Base-by-base conservation (phyloP, 2,329 filamentous ascomycete species). In the Cladosporium cucumerinum region DNA sequence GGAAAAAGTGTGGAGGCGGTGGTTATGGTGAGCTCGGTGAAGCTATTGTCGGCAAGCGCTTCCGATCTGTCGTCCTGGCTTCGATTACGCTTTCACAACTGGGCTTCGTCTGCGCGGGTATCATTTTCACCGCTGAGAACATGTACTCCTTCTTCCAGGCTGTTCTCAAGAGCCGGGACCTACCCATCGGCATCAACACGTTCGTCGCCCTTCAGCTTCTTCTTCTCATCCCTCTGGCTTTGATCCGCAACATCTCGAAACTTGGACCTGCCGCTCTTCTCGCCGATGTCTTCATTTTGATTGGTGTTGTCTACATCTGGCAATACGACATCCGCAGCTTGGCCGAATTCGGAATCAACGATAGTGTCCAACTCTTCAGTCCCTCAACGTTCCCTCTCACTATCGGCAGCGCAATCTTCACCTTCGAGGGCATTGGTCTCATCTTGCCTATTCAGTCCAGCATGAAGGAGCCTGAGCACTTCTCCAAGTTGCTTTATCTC, bases 101-200 rank as follows among this genome's bases (percentile, higher is more conserved):
- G 16, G 90, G 90, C 1, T 93, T 93, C 68, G 90, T 93, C 49
- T 93, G 89, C 70, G 87, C 90, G 0, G 90, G 90, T 34, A 84
- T 92, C 59, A 90, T 93, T 62, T 93, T 93, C 72, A 89, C 88
- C 0, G 90, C 90, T 0, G 89, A 93, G 73, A 93, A 93, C 71
- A 76, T 91, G 23, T 82, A 82, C 46, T 86, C 88, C 0, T 91
- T 93, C 76, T 77, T 89, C 26, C 78, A 85, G 32, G 89, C 89
- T 1, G 84, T 92, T 36, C 80, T 82, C 1, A 80, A 81, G 36
- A 72, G 77, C 3, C 59, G 66, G 0, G 76, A 68, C 2, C 73
- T 80, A 26, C 83, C 83, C 0, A 73, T 90, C 1, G 82, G 83
- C 3, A 82, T 87, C 1, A 83, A 81, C 6, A 77, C 80, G 10